Percentiles rank a stretch among this genome's conserved stretches.
phyloP scores from a whole-genome alignment of 805 yeast genomes.

The Wickerhamiella allomyrinae region DNA sequence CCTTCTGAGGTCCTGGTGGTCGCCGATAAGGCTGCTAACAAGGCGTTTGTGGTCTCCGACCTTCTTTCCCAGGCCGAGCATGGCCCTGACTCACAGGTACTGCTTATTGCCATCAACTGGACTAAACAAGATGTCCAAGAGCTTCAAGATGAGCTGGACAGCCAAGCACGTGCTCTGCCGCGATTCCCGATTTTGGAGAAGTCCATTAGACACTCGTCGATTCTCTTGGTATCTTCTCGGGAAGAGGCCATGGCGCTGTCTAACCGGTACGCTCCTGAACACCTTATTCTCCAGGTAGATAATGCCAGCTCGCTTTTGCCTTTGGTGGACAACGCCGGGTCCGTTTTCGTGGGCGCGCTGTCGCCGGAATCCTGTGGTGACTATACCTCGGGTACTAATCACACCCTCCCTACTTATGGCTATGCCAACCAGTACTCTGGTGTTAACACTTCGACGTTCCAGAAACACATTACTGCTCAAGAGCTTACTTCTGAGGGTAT shows the following conservation, averaged over 20 bases:
- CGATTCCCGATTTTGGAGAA: constrained; percentile 87
- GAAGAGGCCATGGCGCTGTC: constrained; percentile 79
- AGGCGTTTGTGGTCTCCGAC: constrained; percentile 95
- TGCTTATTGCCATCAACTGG: constrained; percentile 70
- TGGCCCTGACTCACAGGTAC: constrained; percentile 95
- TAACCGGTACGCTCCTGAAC: constrained; percentile 94
- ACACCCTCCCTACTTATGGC: constrained; percentile 96
- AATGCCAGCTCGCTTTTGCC: constrained; percentile 61
- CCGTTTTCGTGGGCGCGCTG: constrained; percentile 89
- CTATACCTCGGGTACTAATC: constrained; percentile 95
- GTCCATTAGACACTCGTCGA: constrained; percentile 84
- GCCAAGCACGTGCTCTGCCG: constrained; percentile 73
- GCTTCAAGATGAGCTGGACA: constrained; percentile 69
- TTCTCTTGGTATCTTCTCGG: constrained; percentile 49
- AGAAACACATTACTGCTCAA: constrained; percentile 89
- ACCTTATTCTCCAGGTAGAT: constrained; percentile 78
- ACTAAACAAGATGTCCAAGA: constrained; percentile 42
- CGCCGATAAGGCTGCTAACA: constrained; percentile 78
- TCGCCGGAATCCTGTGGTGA: constrained; percentile 99
- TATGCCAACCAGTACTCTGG: constrained; percentile 97
- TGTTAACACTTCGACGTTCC: constrained; percentile 90
- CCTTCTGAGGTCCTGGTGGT: constrained; percentile 94
- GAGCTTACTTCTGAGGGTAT: constrained; percentile 78
- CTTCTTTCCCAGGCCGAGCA: constrained; percentile 96
- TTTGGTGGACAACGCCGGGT: constrained; percentile 81